A percentile compares a stretch with the other conserved stretches of the same genome.
These are phyloP conservation scores for Hura crepitans DNA, from an alignment of 441 rosid species.

Conservation along the genomic window DNA sequence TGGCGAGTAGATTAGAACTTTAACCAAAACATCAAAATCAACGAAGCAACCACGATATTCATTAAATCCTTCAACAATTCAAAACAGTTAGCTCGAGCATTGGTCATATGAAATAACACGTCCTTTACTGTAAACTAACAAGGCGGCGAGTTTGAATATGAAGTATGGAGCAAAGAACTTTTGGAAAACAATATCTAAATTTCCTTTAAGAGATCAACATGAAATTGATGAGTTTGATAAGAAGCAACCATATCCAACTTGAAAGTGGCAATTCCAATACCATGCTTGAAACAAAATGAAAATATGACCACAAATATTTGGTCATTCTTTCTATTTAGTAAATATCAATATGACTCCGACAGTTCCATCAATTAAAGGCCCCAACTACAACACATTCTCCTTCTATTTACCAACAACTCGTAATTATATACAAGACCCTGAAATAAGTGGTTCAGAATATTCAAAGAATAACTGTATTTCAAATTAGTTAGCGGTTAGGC, in stretches of 20 bases:
- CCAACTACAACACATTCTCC: background rate
- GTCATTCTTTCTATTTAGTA: background rate
- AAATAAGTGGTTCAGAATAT: background rate
- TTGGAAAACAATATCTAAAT: no score
- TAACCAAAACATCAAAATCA: background rate
- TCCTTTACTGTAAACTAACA: background rate
- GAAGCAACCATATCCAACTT: background rate
- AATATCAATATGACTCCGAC: background rate
- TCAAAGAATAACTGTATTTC: constrained; percentile 2
- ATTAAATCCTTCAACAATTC: background rate
- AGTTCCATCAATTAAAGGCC: background rate
- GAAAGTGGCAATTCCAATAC: background rate
- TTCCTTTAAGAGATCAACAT: background rate
- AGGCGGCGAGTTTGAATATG: background rate
- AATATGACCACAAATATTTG: background rate
- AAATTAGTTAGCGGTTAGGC: background rate
- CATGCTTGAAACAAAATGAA: background rate
- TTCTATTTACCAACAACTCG: background rate
- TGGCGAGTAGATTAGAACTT: background rate
- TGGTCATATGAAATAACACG: background rate
- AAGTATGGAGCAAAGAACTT: background rate
- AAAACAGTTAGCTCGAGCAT: background rate
- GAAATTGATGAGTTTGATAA: background rate
- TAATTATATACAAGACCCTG: background rate
- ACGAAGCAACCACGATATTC: background rate